These are phyloP conservation scores for Chytriomyces sp. DNA, from an alignment of 192 early-diverging fungal genomes.

Conservation along the genomic window DNA sequence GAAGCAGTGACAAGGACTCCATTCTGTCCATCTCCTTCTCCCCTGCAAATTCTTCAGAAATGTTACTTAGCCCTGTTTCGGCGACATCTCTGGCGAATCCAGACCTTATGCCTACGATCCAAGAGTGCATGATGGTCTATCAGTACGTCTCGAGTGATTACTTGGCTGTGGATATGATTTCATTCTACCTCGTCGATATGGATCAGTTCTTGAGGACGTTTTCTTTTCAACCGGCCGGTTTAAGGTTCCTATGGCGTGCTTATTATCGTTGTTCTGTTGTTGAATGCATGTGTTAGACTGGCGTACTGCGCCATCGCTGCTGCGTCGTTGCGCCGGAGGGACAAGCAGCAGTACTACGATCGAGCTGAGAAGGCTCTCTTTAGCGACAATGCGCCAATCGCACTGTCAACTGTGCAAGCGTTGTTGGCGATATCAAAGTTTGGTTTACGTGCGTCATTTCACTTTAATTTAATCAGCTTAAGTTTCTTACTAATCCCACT, in stretches of 20 bases:
- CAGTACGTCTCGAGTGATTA: background rate
- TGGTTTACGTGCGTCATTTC: background rate
- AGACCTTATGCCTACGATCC: background rate
- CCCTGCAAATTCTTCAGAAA: too few relatives aligned
- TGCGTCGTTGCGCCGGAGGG: too few relatives aligned
- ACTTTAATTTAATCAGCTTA: too few relatives aligned
- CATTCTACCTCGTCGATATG: background rate
- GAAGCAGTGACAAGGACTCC: too few relatives aligned
- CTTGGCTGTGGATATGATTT: background rate
- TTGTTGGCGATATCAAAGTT: background rate
- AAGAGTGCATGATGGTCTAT: constrained; percentile 2
- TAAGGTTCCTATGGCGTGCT: background rate
- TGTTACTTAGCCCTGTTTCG: too few relatives aligned
- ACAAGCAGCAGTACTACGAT: background rate
- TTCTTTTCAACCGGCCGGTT: background rate
- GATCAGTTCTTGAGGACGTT: background rate
- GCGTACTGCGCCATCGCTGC: too few relatives aligned
- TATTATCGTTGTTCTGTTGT: background rate
- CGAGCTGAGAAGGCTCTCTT: background rate
- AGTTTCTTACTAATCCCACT: background rate
- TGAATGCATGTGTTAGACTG: too few relatives aligned
- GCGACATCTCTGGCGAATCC: background rate
- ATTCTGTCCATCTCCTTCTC: too few relatives aligned
- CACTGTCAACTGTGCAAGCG: background rate
- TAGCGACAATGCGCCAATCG: background rate